Evolutionary conservation across 116 monocot genomes (phyloP).

Genomic region (Papilionanthe hybrid): DNA sequence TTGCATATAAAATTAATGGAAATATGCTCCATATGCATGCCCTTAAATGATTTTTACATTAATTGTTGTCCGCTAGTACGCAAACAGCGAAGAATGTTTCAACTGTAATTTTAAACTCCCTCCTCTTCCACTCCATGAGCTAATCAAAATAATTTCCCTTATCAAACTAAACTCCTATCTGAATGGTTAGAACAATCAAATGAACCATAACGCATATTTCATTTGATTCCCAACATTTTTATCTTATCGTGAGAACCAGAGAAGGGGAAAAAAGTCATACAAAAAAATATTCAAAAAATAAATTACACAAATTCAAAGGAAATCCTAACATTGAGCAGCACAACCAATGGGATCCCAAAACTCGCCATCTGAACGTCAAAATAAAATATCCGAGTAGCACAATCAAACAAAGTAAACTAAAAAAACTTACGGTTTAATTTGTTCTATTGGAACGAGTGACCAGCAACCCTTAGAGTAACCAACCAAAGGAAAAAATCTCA

Average conservation of each 20-base stretch:
- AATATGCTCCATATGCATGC: background rate
- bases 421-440: background rate
- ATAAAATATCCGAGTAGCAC: background rate
- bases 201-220: background rate
- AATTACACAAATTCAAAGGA: background rate
- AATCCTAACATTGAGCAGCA: background rate
- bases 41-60: background rate
- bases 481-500: background rate
- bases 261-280: background rate
- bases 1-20: background rate
- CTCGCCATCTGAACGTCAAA: background rate
- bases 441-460: background rate
- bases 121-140: background rate
- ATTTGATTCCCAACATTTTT: background rate
- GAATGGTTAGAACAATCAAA: background rate
- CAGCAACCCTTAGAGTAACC: background rate
- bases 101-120: background rate
- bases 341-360: background rate
- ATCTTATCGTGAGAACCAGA: background rate
- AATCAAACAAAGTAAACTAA: background rate
- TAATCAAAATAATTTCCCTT: background rate
- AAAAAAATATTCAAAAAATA: background rate
- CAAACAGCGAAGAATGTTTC: too few species aligned
- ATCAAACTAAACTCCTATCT: background rate
- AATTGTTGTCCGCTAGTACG: background rate